Percentiles rank a stretch among this genome's conserved stretches.
Conservation (phyloP, 1,139 yeast species). For the Pichia sp. region DNA sequence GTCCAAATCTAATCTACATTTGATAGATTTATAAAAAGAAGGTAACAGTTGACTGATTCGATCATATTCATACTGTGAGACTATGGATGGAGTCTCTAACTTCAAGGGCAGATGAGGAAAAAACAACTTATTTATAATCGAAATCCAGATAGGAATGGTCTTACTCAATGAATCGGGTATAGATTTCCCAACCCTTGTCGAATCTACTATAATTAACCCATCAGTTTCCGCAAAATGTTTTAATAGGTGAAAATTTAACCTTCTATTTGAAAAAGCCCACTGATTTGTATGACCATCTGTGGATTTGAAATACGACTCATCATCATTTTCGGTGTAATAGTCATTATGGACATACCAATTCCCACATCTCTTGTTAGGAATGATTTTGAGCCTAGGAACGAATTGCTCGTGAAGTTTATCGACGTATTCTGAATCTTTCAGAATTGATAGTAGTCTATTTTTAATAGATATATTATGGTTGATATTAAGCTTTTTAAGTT, state of each 20-base stretch:
- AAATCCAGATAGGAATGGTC: conserved; percentile 89
- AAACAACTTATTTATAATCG: conserved; percentile 55
- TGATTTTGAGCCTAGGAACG: conserved; percentile 31
- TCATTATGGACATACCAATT: conserved; percentile 58
- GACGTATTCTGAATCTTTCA: conserved; percentile 47
- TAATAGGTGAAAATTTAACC: conserved; percentile 66
- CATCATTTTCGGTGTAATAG: conserved; percentile 34
- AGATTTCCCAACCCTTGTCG: conserved; percentile 75
- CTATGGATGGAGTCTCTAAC: conserved; percentile 39
- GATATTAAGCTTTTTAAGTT: conserved; percentile 8
- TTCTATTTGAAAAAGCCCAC: conserved; percentile 68
- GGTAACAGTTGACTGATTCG: conserved; percentile 45
- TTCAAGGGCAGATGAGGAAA: conserved; percentile 26
- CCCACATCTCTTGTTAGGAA: conserved; percentile 85
- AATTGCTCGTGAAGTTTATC: conserved; percentile 16
- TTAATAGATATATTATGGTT: conserved; percentile 30
- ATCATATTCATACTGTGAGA: conserved; percentile 50
- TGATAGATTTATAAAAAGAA: conserved; percentile 38
- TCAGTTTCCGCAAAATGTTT: conserved; percentile 32
- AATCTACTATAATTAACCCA: conserved; percentile 66
- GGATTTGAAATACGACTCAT: conserved; percentile 63
- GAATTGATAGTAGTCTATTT: conserved; percentile 65
- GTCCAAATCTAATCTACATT: conserved; percentile 24
- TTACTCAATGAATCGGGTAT: conserved; percentile 85
- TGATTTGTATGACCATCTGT: conserved; percentile 84